phyloP scores from a whole-genome alignment of 768 basidiomycete genomes.

The Tremella mesenterica region DNA sequence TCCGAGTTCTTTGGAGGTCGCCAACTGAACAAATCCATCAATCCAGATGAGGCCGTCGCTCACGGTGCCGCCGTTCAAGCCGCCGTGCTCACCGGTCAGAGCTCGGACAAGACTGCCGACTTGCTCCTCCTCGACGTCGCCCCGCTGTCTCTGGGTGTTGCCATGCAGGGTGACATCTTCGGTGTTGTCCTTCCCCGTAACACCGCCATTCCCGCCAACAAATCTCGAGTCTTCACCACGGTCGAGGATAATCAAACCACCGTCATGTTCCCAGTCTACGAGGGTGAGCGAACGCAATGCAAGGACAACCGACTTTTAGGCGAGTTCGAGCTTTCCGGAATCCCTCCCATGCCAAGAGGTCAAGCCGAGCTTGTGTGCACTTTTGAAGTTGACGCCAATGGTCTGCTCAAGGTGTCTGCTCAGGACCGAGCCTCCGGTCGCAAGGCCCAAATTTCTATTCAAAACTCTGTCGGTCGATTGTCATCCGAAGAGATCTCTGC shows the following conservation, averaged over 20 bases:
- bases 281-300: conserved; percentile 99
- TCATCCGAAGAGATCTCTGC: conserved; percentile 97
- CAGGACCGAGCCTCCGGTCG: conserved; percentile 97
- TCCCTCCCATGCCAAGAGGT: conserved; percentile 98
- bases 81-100: conserved; percentile 95
- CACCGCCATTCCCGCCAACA: conserved; percentile 99
- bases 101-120: conserved; percentile 97
- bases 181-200: conserved; percentile 99
- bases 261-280: conserved; percentile 99
- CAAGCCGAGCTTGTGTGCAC: conserved; percentile 99
- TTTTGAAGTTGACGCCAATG: conserved; percentile 99
- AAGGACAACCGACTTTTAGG: conserved; percentile 98
- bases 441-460: conserved; percentile 92
- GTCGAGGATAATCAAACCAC: conserved; percentile 99
- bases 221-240: conserved; percentile 96
- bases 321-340: conserved; percentile 98
- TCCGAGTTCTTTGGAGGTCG: conserved; percentile 98
- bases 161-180: conserved; percentile 99
- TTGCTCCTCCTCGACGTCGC: conserved; percentile 97
- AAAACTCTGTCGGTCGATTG: conserved; percentile 98
- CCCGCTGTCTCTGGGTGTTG: conserved; percentile 96
- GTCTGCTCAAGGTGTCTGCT: conserved; percentile 96
- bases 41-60: conserved; percentile 99
- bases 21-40: conserved; percentile 99
- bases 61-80: conserved; percentile 99